Evolutionary conservation across 805 yeast species (phyloP), one percentile per base, ranked within the genome.

Genomic region (Starmerella khaoyaiensis): DNA sequence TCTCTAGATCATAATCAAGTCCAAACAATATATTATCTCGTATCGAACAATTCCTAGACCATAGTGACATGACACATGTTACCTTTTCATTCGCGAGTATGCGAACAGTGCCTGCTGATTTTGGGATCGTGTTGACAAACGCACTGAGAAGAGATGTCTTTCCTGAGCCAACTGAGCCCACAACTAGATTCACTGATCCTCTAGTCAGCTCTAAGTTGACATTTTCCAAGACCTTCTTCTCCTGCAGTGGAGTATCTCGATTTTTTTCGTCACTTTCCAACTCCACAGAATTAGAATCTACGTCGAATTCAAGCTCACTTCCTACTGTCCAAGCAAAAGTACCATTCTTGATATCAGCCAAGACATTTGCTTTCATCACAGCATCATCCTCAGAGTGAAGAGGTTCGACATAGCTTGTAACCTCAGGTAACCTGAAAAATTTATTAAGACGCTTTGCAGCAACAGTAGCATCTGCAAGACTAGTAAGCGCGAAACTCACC

Each of bases 111-210:
- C 93, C 93, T 0, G 50, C 31, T 0, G 58, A 58, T 45, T 68
- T 67, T 14, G 64, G 63, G 84, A 81, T 79, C 27, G 71, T 67
- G 0, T 93, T 93, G 9, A 79, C 65, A 36, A 82, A 58, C 0
- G 93, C 83, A 46, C 64, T 65, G 33, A 82, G 61, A 15, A 83
- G 59, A 0, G 90, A 77, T 0, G 86, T 63, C 52, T 82, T 82
- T 41, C 94, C 94, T 2, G 82, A 65, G 3, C 94, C 94, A 47
- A 82, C 79, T 1, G 74, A 58, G 14, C 94, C 94, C 1, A 87
- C 77, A 20, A 80, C 67, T 34, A 79, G 59, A 15, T 55, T 56
- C 34, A 82, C 56, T 0, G 86, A 76, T 23, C 58, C 49, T n/a
- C 42, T 43, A 5, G 9, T 16, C 3, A 39, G 21, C 11, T n/a